Evolutionary conservation across 495 filamentous ascomycete genomes (phyloP).

Genomic region (Apodospora peruviana): DNA sequence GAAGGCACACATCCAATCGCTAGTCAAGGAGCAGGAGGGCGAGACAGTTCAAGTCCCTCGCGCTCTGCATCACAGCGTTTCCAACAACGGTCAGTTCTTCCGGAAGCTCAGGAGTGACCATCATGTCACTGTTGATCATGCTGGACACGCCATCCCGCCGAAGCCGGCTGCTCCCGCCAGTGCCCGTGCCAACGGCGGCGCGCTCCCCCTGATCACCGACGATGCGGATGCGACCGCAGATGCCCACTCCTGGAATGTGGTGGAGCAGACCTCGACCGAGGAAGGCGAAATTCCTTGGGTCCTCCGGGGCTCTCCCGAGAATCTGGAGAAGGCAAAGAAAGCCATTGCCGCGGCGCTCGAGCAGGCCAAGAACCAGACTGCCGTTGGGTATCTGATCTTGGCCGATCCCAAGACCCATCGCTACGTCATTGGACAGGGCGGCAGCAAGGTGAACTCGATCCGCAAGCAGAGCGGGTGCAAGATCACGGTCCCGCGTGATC

Average conservation of each 20-base stretch:
- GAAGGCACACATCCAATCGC: conserved; percentile 70
- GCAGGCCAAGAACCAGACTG: conserved; percentile 62
- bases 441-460: conserved; percentile 86
- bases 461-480: conserved; percentile 86
- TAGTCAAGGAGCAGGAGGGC: conserved; percentile 82
- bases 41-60: conserved; percentile 79
- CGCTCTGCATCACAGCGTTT: conserved; percentile 71
- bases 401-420: conserved; percentile 87
- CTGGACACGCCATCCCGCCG: conserved; percentile 65
- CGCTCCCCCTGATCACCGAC: conserved; percentile 86
- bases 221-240: conserved; percentile 56
- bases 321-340: conserved; percentile 70
- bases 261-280: conserved; percentile 53
- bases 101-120: conserved; percentile 75
- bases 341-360: conserved; percentile 64
- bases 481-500: conserved; percentile 83
- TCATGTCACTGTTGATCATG: conserved; percentile 85
- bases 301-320: conserved; percentile 69
- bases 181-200: conserved; percentile 45
- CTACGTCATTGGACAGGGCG: conserved; percentile 82
- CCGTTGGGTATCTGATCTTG: conserved; percentile 79
- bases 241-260: conserved; percentile 72
- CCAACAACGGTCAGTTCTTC: conserved; percentile 91
- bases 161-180: conserved; percentile 48
- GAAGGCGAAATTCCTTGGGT: conserved; percentile 88